phyloP scores from a whole-genome alignment of 306 rosid species.

The Acacia acuminata region DNA sequence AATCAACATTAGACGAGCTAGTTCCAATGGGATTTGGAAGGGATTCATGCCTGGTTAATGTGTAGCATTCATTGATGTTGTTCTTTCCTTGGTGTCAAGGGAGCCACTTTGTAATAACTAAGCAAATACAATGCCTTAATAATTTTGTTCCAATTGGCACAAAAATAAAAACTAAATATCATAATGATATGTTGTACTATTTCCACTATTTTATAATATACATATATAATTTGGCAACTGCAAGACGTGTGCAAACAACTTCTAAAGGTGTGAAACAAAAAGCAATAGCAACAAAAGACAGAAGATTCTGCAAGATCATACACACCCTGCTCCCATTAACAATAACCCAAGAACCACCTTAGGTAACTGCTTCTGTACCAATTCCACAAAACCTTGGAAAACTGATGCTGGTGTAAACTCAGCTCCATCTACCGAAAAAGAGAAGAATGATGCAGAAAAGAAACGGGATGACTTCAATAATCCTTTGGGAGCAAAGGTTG shows the following conservation, averaged over 20 bases:
- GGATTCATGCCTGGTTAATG: background rate
- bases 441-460: conserved; percentile 95
- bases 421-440: conserved; percentile 73
- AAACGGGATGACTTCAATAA: conserved; percentile 86
- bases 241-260: conserved; percentile 7
- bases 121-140: conserved; percentile 22
- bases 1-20: conserved; percentile 13
- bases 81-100: background rate
- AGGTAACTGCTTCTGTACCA: conserved; percentile 68
- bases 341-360: conserved; percentile 71
- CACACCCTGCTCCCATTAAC: conserved; percentile 91
- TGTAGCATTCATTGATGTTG: background rate
- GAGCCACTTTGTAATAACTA: background rate
- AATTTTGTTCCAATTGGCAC: conserved; percentile 19
- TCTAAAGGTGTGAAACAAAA: conserved; percentile 24
- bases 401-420: conserved; percentile 73
- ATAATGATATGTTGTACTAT: conserved; percentile 8
- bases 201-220: background rate
- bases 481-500: conserved; percentile 71
- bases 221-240: conserved; percentile 24
- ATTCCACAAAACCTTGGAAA: conserved; percentile 71
- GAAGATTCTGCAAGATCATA: conserved; percentile 31
- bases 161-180: conserved; percentile 3
- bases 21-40: background rate
- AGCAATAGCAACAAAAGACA: conserved; percentile 27